Evolutionary conservation across 805 yeast genomes (phyloP), one percentile per base, ranked within the genome.

Genomic region (Komagataella populi): DNA sequence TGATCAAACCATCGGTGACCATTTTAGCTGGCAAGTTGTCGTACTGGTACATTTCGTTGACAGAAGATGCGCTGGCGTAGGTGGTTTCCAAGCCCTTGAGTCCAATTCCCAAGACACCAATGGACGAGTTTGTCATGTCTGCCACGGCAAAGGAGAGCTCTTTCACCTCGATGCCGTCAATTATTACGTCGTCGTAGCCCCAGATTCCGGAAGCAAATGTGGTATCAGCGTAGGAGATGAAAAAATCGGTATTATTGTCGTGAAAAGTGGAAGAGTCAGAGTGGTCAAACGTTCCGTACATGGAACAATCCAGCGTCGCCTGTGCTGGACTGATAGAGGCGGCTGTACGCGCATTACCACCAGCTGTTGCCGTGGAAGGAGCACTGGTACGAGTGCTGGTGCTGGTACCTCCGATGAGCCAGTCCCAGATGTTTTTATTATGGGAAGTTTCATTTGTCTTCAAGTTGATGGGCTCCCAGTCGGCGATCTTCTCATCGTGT

Each of bases 51-150:
- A 52, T 50, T 14, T 50, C 44, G 10, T 51, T 24, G 1, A 56
- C 23, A 8, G 52, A 49, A 12, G 53, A 7, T 6, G 18, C n/a
- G 6, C 65, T 62, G 6, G 74, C 60, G 54, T 70, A 69, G 1
- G 91, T 84, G 3, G 78, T 70, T 64, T 89, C 96, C 51, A 85
- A 71, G 12, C 80, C 84, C 4, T 77, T 67, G 49, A 84, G 70
- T 8, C 93, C 91, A 55, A 86, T 78, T 23, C 90, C 89, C 46
- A 86, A 65, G 23, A 87, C 91, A 52, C 95, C 91, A 53, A 74
- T 67, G 6, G 78, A 63, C 3, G 90, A 80, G 54, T 80, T 78
- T 1, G 87, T 77, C 43, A 65, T 63, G 60, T 79, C 78, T 2
- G 86, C 95, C 22, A 88, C 79, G 1, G 95, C 96, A 63, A 89